These are phyloP conservation scores for Heritiera littoralis DNA, from an alignment of 345 rosid species.

Conservation along the genomic window DNA sequence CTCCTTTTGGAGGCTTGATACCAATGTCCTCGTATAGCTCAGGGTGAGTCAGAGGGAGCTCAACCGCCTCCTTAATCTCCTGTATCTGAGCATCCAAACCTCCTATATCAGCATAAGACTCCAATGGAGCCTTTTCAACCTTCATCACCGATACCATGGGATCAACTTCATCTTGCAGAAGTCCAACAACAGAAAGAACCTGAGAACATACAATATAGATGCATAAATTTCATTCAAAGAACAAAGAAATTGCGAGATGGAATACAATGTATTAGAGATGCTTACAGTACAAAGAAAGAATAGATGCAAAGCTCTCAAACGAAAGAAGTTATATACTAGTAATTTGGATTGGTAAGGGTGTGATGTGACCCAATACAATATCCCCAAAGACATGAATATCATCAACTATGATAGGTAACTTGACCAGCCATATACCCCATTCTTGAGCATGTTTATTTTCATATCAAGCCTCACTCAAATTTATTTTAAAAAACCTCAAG, in stretches of 20 bases:
- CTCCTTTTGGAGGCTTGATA: slow-evolving; percentile 98
- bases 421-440: neutral
- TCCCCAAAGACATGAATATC: neutral
- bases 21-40: slow-evolving; percentile 99
- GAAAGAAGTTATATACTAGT: neutral
- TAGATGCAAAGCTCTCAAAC: neutral
- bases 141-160: slow-evolving; percentile 99
- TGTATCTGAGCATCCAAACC: slow-evolving; percentile 99
- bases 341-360: neutral
- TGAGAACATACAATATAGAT: slow-evolving; percentile 23
- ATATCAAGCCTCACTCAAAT: neutral
- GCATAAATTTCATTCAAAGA: neutral
- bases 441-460: neutral
- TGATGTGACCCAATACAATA: neutral
- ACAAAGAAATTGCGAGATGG: neutral
- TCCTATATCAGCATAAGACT: slow-evolving; percentile 97
- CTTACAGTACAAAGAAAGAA: no score
- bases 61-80: slow-evolving; percentile 99
- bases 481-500: neutral
- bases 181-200: slow-evolving; percentile 96
- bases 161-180: slow-evolving; percentile 97
- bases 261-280: neutral
- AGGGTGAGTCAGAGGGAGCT: slow-evolving; percentile 97
- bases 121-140: slow-evolving; percentile 98
- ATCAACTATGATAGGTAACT: neutral